Conservation (phyloP, 345 rosid species). For the Turritis glabra region DNA sequence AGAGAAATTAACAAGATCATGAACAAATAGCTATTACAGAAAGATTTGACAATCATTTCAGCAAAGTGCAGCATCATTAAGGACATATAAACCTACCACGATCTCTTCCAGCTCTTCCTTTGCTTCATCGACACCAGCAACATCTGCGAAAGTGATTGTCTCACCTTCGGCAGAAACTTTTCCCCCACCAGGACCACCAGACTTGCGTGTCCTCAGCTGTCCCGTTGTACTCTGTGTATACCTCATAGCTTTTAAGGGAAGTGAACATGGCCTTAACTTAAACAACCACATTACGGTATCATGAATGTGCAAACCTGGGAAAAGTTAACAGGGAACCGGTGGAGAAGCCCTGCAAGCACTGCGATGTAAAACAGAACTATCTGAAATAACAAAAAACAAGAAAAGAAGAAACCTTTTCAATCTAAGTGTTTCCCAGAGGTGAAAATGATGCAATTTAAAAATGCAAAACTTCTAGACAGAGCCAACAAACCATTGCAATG, state of each 20-base stretch:
- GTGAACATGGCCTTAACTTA: background rate
- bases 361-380: slow-evolving; percentile 79
- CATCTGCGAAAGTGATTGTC: slow-evolving; percentile 85
- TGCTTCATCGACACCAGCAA: slow-evolving; percentile 98
- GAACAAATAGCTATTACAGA: slow-evolving; percentile 20
- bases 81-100: slow-evolving; percentile 57
- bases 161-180: slow-evolving; percentile 75
- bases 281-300: background rate
- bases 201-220: slow-evolving; percentile 71
- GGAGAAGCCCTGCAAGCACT: slow-evolving; percentile 78
- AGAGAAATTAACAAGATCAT: slow-evolving; percentile 33
- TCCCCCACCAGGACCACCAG: slow-evolving; percentile 64
- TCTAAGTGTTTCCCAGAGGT: background rate
- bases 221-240: slow-evolving; percentile 70
- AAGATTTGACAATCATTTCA: background rate
- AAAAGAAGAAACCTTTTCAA: background rate
- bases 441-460: background rate
- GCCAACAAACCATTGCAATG: background rate
- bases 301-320: slow-evolving; percentile 57
- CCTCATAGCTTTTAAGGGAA: slow-evolving; percentile 22
- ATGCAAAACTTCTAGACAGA: background rate
- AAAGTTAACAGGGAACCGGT: slow-evolving; percentile 72
- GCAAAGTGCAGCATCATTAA: background rate
- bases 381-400: slow-evolving; percentile 47
- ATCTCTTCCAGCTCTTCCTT: slow-evolving; percentile 99